Evolutionary conservation across 192 early-diverging fungal species (phyloP).

Genomic region (Gonapodya sp.): DNA sequence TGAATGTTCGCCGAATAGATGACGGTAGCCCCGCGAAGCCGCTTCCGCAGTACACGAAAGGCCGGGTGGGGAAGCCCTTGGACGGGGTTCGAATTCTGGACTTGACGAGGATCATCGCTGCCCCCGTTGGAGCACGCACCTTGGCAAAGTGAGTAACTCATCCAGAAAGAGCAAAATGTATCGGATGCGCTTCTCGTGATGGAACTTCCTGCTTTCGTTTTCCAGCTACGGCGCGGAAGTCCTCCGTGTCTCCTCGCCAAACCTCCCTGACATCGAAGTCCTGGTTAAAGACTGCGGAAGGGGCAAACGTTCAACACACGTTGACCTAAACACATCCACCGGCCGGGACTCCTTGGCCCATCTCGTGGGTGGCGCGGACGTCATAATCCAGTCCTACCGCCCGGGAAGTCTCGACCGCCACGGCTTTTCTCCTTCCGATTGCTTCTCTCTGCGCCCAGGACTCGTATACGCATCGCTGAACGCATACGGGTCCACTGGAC

Average conservation of each 20-base stretch:
- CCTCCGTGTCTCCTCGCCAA: conserved; percentile 17
- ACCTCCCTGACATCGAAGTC: conserved; percentile 14
- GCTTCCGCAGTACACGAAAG: background rate
- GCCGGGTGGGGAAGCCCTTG: background rate
- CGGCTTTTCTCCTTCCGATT: conserved; percentile 14
- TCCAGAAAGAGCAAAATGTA: background rate
- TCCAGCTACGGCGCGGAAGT: conserved; percentile 19
- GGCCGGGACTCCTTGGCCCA: conserved; percentile 8
- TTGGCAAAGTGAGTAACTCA: conserved; percentile 16
- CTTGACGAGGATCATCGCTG: background rate
- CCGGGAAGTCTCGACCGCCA: conserved; percentile 17
- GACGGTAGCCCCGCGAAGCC: background rate
- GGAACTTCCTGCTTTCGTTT: background rate
- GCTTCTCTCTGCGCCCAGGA: conserved; percentile 15
- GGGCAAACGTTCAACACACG: conserved; percentile 20
- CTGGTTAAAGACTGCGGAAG: conserved; percentile 17
- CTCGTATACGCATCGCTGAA: conserved; percentile 14
- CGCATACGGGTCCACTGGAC: conserved; percentile 16
- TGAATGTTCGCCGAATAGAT: background rate
- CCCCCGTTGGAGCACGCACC: background rate
- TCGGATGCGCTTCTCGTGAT: background rate
- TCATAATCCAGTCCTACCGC: conserved; percentile 25
- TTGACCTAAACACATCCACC: conserved; percentile 17
- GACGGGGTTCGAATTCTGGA: background rate
- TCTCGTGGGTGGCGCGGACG: conserved; percentile 18